Conservation (phyloP, 78 protist genomes). For the Monocercomonoides exilis region DNA sequence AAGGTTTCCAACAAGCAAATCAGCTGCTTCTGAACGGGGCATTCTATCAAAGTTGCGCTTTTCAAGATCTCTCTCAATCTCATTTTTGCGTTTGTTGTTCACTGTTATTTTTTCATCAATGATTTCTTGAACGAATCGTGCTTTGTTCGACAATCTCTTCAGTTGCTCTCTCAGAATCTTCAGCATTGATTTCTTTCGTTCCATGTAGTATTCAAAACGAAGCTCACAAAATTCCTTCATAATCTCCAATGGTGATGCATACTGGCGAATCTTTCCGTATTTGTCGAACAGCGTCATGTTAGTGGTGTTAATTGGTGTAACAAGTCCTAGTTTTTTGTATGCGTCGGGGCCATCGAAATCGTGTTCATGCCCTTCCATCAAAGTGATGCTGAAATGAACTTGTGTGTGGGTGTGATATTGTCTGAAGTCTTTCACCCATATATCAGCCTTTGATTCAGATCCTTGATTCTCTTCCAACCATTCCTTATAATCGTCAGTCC, state of each 20-base stretch:
- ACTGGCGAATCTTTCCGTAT: constrained; percentile 60
- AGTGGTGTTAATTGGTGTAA: constrained; percentile 25
- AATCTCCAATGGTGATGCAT: constrained; percentile 49
- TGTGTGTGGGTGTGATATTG: not conserved
- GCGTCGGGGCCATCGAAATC: not conserved
- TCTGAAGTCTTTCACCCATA: not conserved
- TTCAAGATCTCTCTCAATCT: too few species aligned
- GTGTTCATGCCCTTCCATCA: not conserved
- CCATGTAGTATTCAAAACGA: too few species aligned
- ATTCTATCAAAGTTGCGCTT: too few species aligned
- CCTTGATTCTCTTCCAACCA: not conserved
- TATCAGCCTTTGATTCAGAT: not conserved
- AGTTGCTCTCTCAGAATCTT: too few species aligned
- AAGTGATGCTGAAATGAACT: not conserved
- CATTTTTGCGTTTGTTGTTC: too few species aligned
- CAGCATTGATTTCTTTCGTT: too few species aligned
- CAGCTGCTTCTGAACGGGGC: too few species aligned
- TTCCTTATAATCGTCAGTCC: constrained; percentile 64
- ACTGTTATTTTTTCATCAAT: too few species aligned
- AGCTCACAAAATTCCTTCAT: constrained; percentile 72
- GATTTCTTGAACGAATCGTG: too few species aligned
- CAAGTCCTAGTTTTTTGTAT: not conserved
- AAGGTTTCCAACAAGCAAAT: too few species aligned
- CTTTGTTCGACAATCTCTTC: too few species aligned
- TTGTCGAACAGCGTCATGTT: constrained; percentile 77